Base-by-base conservation (phyloP, 2,329 filamentous ascomycete genomes). In the Neopestalotiopsis clavispora region DNA sequence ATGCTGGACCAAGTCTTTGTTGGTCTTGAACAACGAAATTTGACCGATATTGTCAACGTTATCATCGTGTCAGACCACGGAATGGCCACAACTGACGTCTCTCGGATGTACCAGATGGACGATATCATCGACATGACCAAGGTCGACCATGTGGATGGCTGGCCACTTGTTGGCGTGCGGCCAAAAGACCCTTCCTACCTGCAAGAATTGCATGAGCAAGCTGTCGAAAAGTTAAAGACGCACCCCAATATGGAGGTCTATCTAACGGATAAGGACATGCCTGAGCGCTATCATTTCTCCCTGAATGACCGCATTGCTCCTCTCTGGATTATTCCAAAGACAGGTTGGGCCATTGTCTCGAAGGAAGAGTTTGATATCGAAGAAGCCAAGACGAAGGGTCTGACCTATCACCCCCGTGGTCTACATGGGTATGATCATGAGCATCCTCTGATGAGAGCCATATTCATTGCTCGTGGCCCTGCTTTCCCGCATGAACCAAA, bases 51-150 rank as follows among this genome's bases (percentile, higher is more conserved):
- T 70, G 94, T 98, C 77, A 99, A 99, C 73, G 87, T 99, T 7
- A 90, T 99, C 42, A 87, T 99, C n/a, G 95, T 99, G 2, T 98
- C 94, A 0, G 96, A 99, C 78, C 96, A 99, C 78, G 96, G 96
- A 65, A 99, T 99, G 96, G 96, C 96, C 1, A 97, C 94, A 0
- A 98, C 96, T 0, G 93, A 95, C 69, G 89, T 88, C 0, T 86
- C 90, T 20, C 89, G 96, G 12, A 84, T 98, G 60, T 87, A 98
- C 32, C 96, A 98, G 80, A 85, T 98, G 2, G 96, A 99, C 72
- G 94, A 98, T 76, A 82, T 98, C 4, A 85, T 98, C 61, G 94
- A 98, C 77, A 86, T 92, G 5, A 83, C 82, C 63, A 87, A 94
- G 74, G 90, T 98, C 59, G 91, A 92, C 69, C 94, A 96, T 77